Evolutionary conservation across 169 alveolate genomes (phyloP).

Genomic region (Eimeria brunetti): DNA sequence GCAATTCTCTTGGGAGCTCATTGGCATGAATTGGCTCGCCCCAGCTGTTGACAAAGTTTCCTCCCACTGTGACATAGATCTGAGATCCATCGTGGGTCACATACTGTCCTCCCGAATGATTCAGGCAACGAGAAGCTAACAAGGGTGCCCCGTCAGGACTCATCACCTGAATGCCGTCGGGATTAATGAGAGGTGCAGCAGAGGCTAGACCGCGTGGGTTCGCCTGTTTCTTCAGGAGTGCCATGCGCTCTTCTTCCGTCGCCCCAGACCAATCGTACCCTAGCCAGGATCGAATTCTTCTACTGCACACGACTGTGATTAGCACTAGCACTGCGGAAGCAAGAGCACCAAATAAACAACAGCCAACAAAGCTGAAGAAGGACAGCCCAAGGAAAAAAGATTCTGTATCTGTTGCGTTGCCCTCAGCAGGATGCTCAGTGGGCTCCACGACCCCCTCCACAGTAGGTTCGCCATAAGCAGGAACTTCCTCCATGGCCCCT

Average conservation of each 20-base stretch:
- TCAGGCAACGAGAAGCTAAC: constrained; percentile 35
- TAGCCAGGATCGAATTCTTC: constrained; percentile 36
- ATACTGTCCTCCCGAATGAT: constrained; percentile 33
- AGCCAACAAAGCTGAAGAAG: constrained; percentile 28
- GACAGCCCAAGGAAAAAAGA: constrained; percentile 35
- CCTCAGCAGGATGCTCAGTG: background rate
- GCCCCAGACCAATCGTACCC: constrained; percentile 68
- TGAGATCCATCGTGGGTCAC: constrained; percentile 11
- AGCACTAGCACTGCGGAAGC: constrained; percentile 53
- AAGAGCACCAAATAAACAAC: constrained; percentile 54
- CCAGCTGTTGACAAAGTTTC: constrained; percentile 54
- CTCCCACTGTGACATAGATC: constrained; percentile 36
- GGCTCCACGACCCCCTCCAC: background rate
- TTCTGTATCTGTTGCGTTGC: background rate
- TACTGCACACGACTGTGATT: constrained; percentile 53
- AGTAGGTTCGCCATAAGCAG: background rate
- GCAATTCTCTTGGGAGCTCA: constrained; percentile 47
- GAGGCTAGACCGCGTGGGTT: background rate
- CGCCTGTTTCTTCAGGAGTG: constrained; percentile 1
- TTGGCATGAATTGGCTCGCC: constrained; percentile 14
- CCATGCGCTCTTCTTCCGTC: constrained; percentile 43
- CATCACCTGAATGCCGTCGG: constrained; percentile 48
- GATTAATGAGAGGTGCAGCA: constrained; percentile 34
- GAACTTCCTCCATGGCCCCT: background rate
- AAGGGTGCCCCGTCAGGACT: constrained; percentile 43